Evolutionary conservation across 352 stramenopile genomes (phyloP), one percentile per base, ranked within the genome.

Genomic region (Thalassiosira allenii): DNA sequence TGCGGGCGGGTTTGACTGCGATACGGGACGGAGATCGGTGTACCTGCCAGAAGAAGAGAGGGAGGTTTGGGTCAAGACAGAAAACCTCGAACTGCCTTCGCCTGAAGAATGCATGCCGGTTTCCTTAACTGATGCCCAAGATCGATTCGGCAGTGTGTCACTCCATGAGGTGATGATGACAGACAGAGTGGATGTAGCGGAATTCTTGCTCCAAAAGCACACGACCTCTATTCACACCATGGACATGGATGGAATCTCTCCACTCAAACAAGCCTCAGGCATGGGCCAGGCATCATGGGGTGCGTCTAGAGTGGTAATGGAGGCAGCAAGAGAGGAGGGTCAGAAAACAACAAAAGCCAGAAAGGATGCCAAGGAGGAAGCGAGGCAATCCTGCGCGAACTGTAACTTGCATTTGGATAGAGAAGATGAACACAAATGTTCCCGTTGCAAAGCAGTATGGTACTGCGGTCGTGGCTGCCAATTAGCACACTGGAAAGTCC

Each of bases 111-210:
- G n/a, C n/a, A n/a, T n/a, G n/a, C n/a, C n/a, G n/a, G n/a, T n/a
- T n/a, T n/a, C n/a, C n/a, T 40, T 77, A 23, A 52, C 44, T 8
- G 29, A 86, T 59, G 49, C 75, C 41, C 64, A 75, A 75, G 78
- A 86, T 74, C 54, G 78, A 37, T 11, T 83, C 8, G 63, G 63
- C n/a, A 61, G 6, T 4, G 49, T 83, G 0, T 68, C 51, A 12
- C 51, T 87, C 23, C 73, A 84, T 51, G 79, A 87, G 52, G 37
- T 84, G 0, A 14, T 57, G 5, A 81, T 84, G 67, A 25, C 54
- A 44, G 34, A 66, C 43, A 61, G 68, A 57, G 47, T 47, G 3
- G 79, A 87, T 66, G 75, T 81, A 17, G 79, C 69, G 30, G n/a
- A 77, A 27, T 77, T 81, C 69, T 47, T 87, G 2, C 44, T 68